These are phyloP conservation scores for Schizochytrium sp. DNA, from an alignment of 108 stramenopile species.

Conservation along the genomic window DNA sequence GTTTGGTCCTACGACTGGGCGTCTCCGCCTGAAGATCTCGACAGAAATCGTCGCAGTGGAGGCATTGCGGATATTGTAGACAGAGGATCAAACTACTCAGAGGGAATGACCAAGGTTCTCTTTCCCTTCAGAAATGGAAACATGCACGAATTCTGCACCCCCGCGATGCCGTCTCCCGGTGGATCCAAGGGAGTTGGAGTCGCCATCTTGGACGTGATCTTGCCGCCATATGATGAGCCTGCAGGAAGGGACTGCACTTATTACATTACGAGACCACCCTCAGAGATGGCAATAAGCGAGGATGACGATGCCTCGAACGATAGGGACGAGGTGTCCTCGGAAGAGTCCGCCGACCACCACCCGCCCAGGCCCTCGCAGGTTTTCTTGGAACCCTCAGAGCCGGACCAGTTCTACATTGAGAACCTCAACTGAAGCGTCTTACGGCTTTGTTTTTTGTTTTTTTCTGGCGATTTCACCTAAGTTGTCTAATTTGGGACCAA, in stretches of 20 bases:
- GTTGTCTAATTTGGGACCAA: too few relatives aligned
- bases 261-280: conserved; percentile 66
- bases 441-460: too few relatives aligned
- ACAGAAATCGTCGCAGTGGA: background rate
- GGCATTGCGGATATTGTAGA: conserved; percentile 39
- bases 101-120: conserved; percentile 62
- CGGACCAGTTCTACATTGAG: conserved; percentile 4
- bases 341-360: background rate
- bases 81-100: conserved; percentile 47
- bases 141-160: conserved; percentile 88
- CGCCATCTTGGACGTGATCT: conserved; percentile 89
- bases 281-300: background rate
- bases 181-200: conserved; percentile 75
- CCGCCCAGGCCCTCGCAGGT: background rate
- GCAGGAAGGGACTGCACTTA: conserved; percentile 90
- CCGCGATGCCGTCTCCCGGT: conserved; percentile 28
- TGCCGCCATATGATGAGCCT: conserved; percentile 90
- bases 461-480: too few relatives aligned
- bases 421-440: background rate
- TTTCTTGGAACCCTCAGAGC: background rate
- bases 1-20: conserved; percentile 83
- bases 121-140: conserved; percentile 81
- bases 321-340: background rate
- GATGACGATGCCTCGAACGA: conserved; percentile 14
- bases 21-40: conserved; percentile 54